Evolutionary conservation across 352 stramenopile genomes (phyloP).

Genomic region (Pythium aquatile): DNA sequence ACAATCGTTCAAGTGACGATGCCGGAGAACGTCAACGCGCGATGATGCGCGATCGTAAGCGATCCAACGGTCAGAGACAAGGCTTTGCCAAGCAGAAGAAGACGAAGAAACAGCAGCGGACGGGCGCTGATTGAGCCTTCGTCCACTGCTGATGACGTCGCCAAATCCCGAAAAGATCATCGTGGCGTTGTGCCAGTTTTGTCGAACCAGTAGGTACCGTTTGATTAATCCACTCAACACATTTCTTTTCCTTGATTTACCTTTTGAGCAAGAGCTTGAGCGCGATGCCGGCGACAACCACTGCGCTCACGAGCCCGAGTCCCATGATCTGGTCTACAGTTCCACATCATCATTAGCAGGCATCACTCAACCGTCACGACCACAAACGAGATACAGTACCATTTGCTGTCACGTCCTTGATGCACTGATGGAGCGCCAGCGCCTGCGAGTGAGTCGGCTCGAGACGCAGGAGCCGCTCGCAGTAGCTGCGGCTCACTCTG

Average conservation of each 20-base stretch:
- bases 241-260: slow-evolving; percentile 31
- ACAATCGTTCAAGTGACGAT: neutral
- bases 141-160: too few relatives aligned
- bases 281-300: slow-evolving; percentile 69
- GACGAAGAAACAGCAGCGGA: neutral
- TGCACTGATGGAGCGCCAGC: slow-evolving; percentile 70
- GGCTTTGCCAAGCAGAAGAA: neutral
- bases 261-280: slow-evolving; percentile 72
- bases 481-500: slow-evolving; percentile 62
- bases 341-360: neutral
- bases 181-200: neutral
- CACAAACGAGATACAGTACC: slow-evolving; percentile 7
- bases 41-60: neutral
- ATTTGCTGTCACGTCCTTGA: slow-evolving; percentile 67
- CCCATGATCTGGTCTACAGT: slow-evolving; percentile 59
- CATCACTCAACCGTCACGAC: neutral
- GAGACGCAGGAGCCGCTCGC: slow-evolving; percentile 72
- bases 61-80: neutral
- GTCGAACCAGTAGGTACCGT: too few relatives aligned
- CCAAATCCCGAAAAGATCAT: too few relatives aligned
- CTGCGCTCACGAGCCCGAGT: slow-evolving; percentile 62
- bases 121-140: neutral
- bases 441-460: slow-evolving; percentile 71
- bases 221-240: neutral
- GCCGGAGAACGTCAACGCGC: neutral